Base-by-base conservation (phyloP, 75 land plant species). In the Ceratopteris richardii region DNA sequence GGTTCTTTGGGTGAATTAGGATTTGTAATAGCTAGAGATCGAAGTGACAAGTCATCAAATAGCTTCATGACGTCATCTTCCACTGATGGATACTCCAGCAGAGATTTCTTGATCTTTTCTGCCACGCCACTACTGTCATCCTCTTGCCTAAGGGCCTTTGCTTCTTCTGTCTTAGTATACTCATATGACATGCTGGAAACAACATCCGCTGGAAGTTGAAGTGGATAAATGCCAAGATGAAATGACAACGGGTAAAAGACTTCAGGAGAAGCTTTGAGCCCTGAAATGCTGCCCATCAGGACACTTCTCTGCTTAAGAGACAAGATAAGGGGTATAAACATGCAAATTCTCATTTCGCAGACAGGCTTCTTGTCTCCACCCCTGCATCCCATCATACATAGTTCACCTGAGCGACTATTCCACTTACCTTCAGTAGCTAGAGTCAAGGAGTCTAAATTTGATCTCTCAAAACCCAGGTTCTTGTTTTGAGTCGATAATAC, bases 351-450 rank as follows among this genome's bases (percentile, higher is more conserved):
- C 33, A 69, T 56, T 29, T 64, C 23, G 53, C 83, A 80, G n/a
- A 16, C 23, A 20, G 62, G n/a, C n/a, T 19, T 11, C 10, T 11
- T 27, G 25, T 24, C 58, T 14, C 20, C 46, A 1, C 70, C 72
- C 31, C 73, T 64, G 56, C 86, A 86, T 39, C 82, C 90, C 50
- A 86, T 72, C 90, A 86, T 83, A 66, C 90, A 86, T 4, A 82
- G 74, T 61, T 82, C 77, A 10, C 86, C 83, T 44, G 73, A 61
- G 2, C 58, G 56, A 10, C 71, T 54, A 20, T 63, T 58, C 86
- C 85, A 84, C 4, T 67, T 18, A 21, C 88, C 88, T 51, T 84
- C 85, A 0, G 68, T 64, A 29, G 77, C 54, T 23, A 86, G 59
- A n/a, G 83, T 79, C 56, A 66, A 60, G 27, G 48, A 73, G 40